These are phyloP conservation scores for Fusarium sp. DNA, from an alignment of 2,329 filamentous ascomycete genomes.

Conservation along the genomic window DNA sequence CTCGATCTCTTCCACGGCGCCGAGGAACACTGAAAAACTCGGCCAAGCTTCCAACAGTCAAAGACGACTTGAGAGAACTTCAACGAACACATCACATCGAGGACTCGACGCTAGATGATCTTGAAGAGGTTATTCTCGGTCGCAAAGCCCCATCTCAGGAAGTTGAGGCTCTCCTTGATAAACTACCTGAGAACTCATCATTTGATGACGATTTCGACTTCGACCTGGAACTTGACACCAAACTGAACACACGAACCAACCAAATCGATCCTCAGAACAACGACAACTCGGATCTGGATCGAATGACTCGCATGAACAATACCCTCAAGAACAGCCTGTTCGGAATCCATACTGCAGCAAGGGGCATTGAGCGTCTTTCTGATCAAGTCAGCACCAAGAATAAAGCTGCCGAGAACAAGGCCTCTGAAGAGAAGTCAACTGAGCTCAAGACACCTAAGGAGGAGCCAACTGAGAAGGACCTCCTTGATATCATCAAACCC, in stretches of 20 bases:
- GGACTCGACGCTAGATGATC: constrained; percentile 68
- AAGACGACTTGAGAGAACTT: constrained; percentile 65
- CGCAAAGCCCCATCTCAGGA: constrained; percentile 46
- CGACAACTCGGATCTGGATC: constrained; percentile 53
- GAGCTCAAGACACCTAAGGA: constrained; percentile 5
- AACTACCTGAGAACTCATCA: constrained; percentile 39
- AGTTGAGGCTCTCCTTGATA: constrained; percentile 41
- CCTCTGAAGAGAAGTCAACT: not conserved
- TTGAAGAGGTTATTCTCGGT: constrained; percentile 61
- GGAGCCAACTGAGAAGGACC: constrained; percentile 14
- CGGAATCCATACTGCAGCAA: constrained; percentile 64
- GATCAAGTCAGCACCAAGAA: constrained; percentile 58
- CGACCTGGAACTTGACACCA: constrained; percentile 41
- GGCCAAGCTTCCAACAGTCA: constrained; percentile 63
- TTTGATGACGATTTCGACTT: constrained; percentile 41
- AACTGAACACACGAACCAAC: constrained; percentile 40
- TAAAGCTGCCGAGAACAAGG: constrained; percentile 25
- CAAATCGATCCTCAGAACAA: constrained; percentile 35
- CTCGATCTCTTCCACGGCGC: constrained; percentile 55
- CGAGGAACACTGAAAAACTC: constrained; percentile 63
- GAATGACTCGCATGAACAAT: constrained; percentile 62
- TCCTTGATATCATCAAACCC: constrained; percentile 7
- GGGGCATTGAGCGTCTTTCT: constrained; percentile 68
- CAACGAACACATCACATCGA: constrained; percentile 65
- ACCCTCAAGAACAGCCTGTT: constrained; percentile 61